Evolutionary conservation across 176 grass and related monocot species (phyloP).

Genomic region (Oryza glumipatula): DNA sequence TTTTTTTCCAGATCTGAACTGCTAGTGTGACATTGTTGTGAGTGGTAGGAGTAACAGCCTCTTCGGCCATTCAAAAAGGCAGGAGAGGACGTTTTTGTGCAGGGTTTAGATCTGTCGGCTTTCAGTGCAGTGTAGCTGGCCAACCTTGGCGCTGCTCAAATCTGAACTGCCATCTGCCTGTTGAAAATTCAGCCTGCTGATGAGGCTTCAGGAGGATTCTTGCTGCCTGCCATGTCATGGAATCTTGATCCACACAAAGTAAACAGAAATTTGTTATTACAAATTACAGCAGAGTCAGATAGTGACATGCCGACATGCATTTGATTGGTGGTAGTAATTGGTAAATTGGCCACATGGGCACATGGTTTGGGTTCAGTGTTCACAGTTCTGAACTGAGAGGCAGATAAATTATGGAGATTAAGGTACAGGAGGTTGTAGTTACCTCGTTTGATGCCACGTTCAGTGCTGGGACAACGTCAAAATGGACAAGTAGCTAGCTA

Average conservation of each 20-base stretch:
- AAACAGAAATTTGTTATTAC: neutral
- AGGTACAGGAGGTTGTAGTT: neutral
- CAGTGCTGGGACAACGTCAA: neutral
- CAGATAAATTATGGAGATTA: neutral
- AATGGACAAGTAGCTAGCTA: neutral
- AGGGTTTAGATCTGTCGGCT: constrained; percentile 33
- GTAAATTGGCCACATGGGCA: neutral
- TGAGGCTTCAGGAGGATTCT: neutral
- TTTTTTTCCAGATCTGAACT: constrained; percentile 38
- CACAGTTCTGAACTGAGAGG: neutral
- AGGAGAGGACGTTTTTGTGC: neutral
- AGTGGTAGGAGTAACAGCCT: neutral
- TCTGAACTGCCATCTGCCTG: neutral
- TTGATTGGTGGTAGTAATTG: neutral
- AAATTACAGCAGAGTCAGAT: neutral
- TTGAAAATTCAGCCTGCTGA: neutral
- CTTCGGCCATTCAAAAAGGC: neutral
- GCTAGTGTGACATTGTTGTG: neutral
- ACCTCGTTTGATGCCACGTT: neutral
- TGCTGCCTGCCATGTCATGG: neutral
- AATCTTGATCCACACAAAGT: neutral
- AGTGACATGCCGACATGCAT: neutral
- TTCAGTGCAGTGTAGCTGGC: constrained; percentile 32
- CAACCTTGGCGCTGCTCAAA: constrained; percentile 30
- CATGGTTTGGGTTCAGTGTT: neutral